phyloP scores from a whole-genome alignment of 1,139 yeast species.

The Candida pseudoviswanathii region DNA sequence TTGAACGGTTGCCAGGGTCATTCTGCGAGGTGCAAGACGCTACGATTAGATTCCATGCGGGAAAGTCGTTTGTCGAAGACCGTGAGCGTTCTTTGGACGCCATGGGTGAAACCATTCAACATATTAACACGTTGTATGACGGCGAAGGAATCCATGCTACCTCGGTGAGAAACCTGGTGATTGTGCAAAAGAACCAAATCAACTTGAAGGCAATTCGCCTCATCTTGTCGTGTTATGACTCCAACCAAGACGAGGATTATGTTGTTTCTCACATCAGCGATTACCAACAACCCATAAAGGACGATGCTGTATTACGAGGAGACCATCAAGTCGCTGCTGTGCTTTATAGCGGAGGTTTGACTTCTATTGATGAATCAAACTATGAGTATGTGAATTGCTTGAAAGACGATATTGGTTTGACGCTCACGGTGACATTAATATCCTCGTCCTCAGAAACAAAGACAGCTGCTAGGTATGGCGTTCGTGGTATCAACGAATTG shows the following conservation, averaged over 20 bases:
- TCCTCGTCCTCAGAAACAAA: constrained; percentile 37
- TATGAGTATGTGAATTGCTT: constrained; percentile 61
- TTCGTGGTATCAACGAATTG: constrained; percentile 78
- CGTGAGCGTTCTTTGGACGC: constrained; percentile 64
- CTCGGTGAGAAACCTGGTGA: constrained; percentile 66
- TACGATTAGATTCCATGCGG: constrained; percentile 73
- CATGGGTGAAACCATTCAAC: constrained; percentile 85
- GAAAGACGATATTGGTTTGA: constrained; percentile 27
- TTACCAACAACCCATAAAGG: constrained; percentile 6
- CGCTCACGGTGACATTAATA: constrained; percentile 64
- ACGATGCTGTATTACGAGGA: constrained; percentile 5
- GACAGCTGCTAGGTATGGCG: constrained; percentile 68
- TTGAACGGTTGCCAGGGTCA: constrained; percentile 82
- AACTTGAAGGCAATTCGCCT: constrained; percentile 56
- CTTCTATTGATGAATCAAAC: constrained; percentile 69
- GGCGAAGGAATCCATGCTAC: constrained; percentile 76
- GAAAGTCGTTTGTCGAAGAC: constrained; percentile 59
- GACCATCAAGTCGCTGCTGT: constrained; percentile 32
- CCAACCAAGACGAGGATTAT: constrained; percentile 19
- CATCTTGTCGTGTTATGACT: constrained; percentile 36
- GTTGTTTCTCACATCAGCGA: constrained; percentile 21
- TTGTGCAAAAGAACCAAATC: constrained; percentile 61
- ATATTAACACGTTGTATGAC: constrained; percentile 75
- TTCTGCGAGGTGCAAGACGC: constrained; percentile 74
- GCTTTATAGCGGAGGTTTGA: constrained; percentile 69